Base-by-base conservation (phyloP, 768 basidiomycete genomes). In the Sporobolomyces pararoseus region DNA sequence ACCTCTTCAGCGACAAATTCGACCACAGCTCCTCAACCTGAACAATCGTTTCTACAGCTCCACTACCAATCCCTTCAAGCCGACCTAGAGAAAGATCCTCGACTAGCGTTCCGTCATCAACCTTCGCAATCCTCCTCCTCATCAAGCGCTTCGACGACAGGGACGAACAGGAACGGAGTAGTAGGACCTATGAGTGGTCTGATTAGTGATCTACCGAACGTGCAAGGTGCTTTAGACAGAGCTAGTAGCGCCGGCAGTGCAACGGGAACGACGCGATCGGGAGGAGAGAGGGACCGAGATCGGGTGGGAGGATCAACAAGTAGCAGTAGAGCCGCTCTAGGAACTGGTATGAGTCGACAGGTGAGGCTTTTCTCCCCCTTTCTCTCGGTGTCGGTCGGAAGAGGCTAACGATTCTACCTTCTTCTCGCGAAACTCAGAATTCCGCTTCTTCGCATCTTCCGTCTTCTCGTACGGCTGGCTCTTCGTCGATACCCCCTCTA, bases 171-270 rank as follows among this genome's bases (percentile, higher is more conserved):
- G 21, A 47, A 60, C 44, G 17, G 32, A 32, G 86, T 96, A 54
- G 95, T 99, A 16, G 95, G 95, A 1, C 95, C 95, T 0, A 85
- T 99, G 80, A 89, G 89, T 63, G 89, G 87, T 78, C 89, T 87
- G 74, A 89, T 87, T 67, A 88, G 94, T 81, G 89, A 81, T 76
- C 81, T 97, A 58, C 93, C 94, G 2, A 88, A 83, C 65, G 95
- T 97, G 44, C 92, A 93, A 79, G 86, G 86, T 60, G 92, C 90
- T 1, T 54, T 76, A 16, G 73, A 73, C 17, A 50, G 74, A 12
- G 76, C 60, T 35, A 55, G 67, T 32, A 54, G 47, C 44, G 9
- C 54, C 12, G 65, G 0, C n/a, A 29, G 29, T 34, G 34, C 47
- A 34, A 34, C 46, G 49, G 29, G 37, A 25, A 32, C 49, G 27